phyloP scores from a whole-genome alignment of 495 filamentous ascomycete species.

The Tuber melanosporum region DNA sequence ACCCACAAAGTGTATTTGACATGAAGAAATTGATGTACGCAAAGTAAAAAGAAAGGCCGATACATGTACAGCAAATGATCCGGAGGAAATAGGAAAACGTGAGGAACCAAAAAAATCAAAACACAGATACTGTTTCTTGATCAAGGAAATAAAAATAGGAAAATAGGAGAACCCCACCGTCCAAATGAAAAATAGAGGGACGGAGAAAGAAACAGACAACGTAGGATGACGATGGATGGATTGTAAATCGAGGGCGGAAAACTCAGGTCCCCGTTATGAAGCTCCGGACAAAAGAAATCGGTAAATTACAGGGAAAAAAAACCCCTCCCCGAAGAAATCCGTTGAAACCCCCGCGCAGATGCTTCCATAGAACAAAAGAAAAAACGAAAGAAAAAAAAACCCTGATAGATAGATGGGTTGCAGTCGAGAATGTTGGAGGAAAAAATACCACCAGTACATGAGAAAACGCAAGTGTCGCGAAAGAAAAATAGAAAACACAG shows the following conservation, averaged over 20 bases:
- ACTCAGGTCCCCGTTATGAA: too few relatives aligned
- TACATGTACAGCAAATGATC: neutral
- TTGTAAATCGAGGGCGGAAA: too few relatives aligned
- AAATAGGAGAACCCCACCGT: neutral
- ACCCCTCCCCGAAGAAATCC: too few relatives aligned
- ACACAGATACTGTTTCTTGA: neutral
- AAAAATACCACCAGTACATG: neutral
- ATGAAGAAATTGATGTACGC: neutral
- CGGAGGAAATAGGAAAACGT: neutral
- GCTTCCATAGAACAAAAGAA: neutral
- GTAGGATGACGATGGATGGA: too few relatives aligned
- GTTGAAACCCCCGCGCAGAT: too few relatives aligned
- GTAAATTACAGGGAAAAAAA: too few relatives aligned
- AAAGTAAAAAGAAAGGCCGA: neutral
- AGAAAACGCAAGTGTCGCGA: neutral
- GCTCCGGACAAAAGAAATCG: too few relatives aligned
- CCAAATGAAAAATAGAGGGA: too few relatives aligned
- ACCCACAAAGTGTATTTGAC: constrained; percentile 1
- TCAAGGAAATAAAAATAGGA: neutral
- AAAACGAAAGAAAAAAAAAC: neutral
- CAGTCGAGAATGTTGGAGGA: neutral
- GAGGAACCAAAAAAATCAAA: neutral
- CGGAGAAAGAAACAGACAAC: too few relatives aligned
- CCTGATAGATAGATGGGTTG: too few relatives aligned
- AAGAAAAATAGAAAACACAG: neutral